phyloP scores from a whole-genome alignment of 345 rosid genomes.

The Orychophragmus violaceus region DNA sequence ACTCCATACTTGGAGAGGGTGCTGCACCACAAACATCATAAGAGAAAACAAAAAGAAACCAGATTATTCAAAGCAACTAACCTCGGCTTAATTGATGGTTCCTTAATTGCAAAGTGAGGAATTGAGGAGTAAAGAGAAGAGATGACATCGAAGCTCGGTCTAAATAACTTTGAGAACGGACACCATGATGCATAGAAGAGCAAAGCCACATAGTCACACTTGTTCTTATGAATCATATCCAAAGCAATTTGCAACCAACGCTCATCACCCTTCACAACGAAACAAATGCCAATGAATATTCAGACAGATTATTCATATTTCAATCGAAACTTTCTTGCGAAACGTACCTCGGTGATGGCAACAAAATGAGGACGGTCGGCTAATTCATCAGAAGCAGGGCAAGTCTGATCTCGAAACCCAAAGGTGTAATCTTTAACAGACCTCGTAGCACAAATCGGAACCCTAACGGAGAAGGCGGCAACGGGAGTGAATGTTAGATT shows the following conservation, averaged over 20 bases:
- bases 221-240: conserved; percentile 56
- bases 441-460: conserved; percentile 42
- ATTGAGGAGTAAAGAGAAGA: conserved; percentile 61
- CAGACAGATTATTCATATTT: background rate
- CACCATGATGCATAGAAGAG: conserved; percentile 96
- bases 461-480: conserved; percentile 19
- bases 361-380: conserved; percentile 20
- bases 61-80: conserved; percentile 18
- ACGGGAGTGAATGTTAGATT: conserved; percentile 26
- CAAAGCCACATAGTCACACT: conserved; percentile 61
- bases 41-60: background rate
- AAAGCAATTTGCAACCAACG: conserved; percentile 60
- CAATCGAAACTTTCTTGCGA: background rate
- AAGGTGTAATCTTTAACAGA: conserved; percentile 46
- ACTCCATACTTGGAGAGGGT: conserved; percentile 90
- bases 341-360: conserved; percentile 62
- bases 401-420: conserved; percentile 42
- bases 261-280: conserved; percentile 69
- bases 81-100: conserved; percentile 83
- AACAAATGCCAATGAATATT: conserved; percentile 1
- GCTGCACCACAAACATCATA: conserved; percentile 42
- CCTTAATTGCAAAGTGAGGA: conserved; percentile 74
- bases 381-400: conserved; percentile 29
- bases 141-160: conserved; percentile 60
- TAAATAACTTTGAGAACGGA: conserved; percentile 70